A percentile compares a stretch with the other conserved stretches of the same genome.
Conservation (phyloP, 805 yeast genomes). For the Pichia gijzeniarum region DNA sequence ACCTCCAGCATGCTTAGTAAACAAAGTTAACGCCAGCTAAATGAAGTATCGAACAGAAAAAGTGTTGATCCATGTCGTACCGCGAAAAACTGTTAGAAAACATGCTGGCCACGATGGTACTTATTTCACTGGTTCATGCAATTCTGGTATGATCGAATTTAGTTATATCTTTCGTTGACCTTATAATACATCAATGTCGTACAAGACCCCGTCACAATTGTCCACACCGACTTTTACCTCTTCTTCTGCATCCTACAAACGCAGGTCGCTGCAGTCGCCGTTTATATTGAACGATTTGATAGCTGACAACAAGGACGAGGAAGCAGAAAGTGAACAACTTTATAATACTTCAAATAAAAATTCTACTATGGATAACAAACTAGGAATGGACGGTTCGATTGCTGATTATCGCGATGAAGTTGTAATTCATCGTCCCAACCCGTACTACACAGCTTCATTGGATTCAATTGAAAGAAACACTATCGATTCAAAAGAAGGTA, state of each 20-base stretch:
- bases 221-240: background rate
- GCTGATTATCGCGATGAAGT: background rate
- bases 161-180: background rate
- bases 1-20: conserved; percentile 58
- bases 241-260: conserved; percentile 4
- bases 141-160: no score
- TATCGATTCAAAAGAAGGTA: background rate
- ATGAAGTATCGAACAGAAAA: no score
- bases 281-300: conserved; percentile 5
- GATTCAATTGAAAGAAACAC: conserved; percentile 1
- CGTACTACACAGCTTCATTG: background rate
- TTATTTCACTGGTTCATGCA: no score
- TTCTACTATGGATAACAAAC: no score
- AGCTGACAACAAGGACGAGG: background rate
- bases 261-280: conserved; percentile 14
- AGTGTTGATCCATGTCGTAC: no score
- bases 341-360: background rate
- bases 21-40: background rate
- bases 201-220: background rate
- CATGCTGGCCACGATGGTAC: background rate
- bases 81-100: background rate
- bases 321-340: background rate
- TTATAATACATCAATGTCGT: background rate
- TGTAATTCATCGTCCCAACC: background rate
- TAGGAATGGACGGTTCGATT: background rate